Conservation (phyloP, 495 filamentous ascomycete species). For the Zalerion maritima region DNA sequence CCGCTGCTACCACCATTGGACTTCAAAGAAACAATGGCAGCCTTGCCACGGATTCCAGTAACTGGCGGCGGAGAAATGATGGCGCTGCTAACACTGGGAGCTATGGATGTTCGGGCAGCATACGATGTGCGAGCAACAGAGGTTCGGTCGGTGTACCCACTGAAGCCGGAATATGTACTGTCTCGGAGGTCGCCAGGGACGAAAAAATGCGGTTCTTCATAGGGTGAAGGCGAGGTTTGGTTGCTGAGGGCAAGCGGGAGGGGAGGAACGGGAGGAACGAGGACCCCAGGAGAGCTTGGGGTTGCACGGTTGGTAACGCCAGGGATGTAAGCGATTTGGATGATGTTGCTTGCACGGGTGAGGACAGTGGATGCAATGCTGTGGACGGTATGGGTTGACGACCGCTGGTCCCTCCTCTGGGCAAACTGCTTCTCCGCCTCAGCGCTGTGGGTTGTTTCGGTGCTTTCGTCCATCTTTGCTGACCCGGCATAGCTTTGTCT, state of each 20-base stretch:
- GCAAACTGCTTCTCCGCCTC: slow-evolving; percentile 43
- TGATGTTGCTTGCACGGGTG: slow-evolving; percentile 93
- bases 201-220: slow-evolving; percentile 82
- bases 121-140: slow-evolving; percentile 51
- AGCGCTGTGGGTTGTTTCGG: slow-evolving; percentile 31
- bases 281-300: slow-evolving; percentile 63
- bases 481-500: slow-evolving; percentile 42
- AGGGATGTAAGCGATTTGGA: slow-evolving; percentile 97
- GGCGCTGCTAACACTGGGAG: slow-evolving; percentile 79
- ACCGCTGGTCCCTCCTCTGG: slow-evolving; percentile 47
- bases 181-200: slow-evolving; percentile 84
- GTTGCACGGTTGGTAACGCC: slow-evolving; percentile 89
- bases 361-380: slow-evolving; percentile 93
- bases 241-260: slow-evolving; percentile 57
- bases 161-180: slow-evolving; percentile 59
- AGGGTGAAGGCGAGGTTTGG: slow-evolving; percentile 37
- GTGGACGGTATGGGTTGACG: slow-evolving; percentile 72
- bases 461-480: slow-evolving; percentile 40
- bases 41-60: slow-evolving; percentile 69
- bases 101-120: slow-evolving; percentile 64
- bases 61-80: slow-evolving; percentile 72
- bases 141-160: slow-evolving; percentile 49
- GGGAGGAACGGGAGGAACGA: slow-evolving; percentile 84
- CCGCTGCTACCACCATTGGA: slow-evolving; percentile 34
- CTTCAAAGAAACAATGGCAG: slow-evolving; percentile 81